Evolutionary conservation across 768 basidiomycete genomes (phyloP), one percentile per base, ranked within the genome.

Genomic region (Tubosaeta brunneosetosa): DNA sequence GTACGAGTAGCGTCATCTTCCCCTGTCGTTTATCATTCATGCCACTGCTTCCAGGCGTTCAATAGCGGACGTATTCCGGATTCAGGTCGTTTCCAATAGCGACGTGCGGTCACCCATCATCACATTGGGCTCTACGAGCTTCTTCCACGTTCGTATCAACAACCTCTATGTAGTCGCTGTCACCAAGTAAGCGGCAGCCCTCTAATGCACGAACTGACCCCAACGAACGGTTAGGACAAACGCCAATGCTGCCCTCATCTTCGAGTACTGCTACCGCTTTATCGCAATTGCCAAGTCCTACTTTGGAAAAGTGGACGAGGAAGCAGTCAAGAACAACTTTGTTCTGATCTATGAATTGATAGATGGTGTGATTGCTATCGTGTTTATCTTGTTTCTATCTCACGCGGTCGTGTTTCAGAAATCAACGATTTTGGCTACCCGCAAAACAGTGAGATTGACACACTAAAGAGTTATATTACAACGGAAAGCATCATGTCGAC

Each of bases 381-480:
- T 41, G 17, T 16, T n/a, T 25, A 14, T 44, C n/a, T 11, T 16
- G 19, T 45, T n/a, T 1, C n/a, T 36, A 25, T 19, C 53, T 67
- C 42, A 58, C 50, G 12, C 44, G 8, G 11, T 29, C 6, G 7
- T 2, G n/a, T 14, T 66, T 17, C 53, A 88, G 97, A 99, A 71
- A 98, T 98, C 72, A 88, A 89, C 67, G 97, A 99, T 73, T 98
- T 97, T 71, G 97, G 97, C 47, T 99, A 94, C 72, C 97, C 97
- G 16, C 97, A 99, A 71, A 99, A 97, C 67, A 97, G 95, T 57
- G 97, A 99, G 70, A 92, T 90, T 44, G 97, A 99, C 67, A 95
- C 97, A 1, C 76, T 99, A 44, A 98, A 99, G 72, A 87, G 88
- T 52, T 98, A 97, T 68, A 98, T 99, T 57, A 99, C 97, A 19